phyloP scores from a whole-genome alignment of 179 eudicot species.

The Beta macrorhiza region DNA sequence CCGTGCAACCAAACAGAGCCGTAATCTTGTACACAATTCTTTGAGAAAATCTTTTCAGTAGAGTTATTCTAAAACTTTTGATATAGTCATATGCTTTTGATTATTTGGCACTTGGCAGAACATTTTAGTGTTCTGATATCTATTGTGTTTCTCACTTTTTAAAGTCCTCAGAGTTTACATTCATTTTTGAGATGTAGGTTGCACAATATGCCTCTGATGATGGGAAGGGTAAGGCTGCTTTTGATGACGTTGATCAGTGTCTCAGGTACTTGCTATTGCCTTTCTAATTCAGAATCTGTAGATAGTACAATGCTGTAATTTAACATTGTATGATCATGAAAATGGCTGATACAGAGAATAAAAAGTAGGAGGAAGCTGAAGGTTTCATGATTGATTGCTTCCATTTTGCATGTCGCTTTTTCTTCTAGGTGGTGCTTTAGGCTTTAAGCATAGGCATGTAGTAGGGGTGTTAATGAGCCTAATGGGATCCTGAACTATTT shows the following conservation, averaged over 20 bases:
- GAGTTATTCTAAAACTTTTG: too few relatives aligned
- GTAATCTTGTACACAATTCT: not conserved
- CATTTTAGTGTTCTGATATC: not conserved
- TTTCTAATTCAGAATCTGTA: not conserved
- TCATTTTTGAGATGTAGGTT: conserved; percentile 51
- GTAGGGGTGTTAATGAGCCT: too few relatives aligned
- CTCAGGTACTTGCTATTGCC: conserved; percentile 52
- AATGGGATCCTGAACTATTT: too few relatives aligned
- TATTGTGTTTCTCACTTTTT: not conserved
- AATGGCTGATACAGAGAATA: not conserved
- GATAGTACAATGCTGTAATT: not conserved
- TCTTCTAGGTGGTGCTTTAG: not conserved
- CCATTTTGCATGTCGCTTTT: not conserved
- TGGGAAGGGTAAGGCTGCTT: conserved; percentile 69
- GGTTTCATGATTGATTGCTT: not conserved
- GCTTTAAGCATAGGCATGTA: not conserved
- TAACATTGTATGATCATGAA: not conserved
- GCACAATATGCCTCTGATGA: conserved; percentile 85
- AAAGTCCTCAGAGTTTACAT: not conserved
- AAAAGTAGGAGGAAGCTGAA: not conserved
- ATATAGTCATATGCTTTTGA: conserved; percentile 1
- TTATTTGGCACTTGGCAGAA: conserved; percentile 12
- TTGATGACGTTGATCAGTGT: conserved; percentile 70
- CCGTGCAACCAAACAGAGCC: too few relatives aligned
- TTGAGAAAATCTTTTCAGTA: not conserved